These are phyloP conservation scores for Pyrus pyrifolia DNA, from an alignment of 306 rosid species.

Conservation along the genomic window DNA sequence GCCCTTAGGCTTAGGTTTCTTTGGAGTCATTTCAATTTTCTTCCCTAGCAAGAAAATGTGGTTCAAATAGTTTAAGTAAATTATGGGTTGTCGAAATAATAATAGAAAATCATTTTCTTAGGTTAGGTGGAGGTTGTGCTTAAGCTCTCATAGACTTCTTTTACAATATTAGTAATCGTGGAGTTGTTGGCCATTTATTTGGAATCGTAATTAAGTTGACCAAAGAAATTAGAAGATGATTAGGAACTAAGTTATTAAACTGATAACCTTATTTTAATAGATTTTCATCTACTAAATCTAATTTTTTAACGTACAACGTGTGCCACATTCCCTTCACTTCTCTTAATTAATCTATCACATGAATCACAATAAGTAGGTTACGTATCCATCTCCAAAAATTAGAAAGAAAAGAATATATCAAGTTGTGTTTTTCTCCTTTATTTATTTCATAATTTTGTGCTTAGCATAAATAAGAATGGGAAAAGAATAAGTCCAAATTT, in stretches of 20 bases:
- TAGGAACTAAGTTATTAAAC: background rate
- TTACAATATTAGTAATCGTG: slow-evolving; percentile 13
- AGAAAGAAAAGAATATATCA: background rate
- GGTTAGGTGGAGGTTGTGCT: slow-evolving; percentile 19
- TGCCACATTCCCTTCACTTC: background rate
- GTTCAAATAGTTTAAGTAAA: slow-evolving; percentile 1
- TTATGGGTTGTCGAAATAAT: background rate
- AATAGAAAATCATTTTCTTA: slow-evolving; percentile 1
- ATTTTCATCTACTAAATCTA: background rate
- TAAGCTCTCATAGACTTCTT: slow-evolving; percentile 3
- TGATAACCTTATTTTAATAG: background rate
- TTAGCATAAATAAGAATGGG: background rate
- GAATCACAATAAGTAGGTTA: background rate
- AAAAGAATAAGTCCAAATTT: background rate
- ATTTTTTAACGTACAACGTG: background rate
- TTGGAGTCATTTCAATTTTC: slow-evolving; percentile 1
- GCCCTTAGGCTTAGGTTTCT: slow-evolving; percentile 18
- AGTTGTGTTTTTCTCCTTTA: background rate
- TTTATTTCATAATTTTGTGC: background rate
- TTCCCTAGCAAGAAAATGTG: background rate
- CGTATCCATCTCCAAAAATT: background rate
- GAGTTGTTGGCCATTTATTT: slow-evolving; percentile 27
- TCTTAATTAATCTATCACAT: background rate
- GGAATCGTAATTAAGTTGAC: background rate
- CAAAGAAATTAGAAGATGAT: background rate